These are phyloP conservation scores for Aspergillus viridinutans DNA, from an alignment of 2,329 filamentous ascomycete species.

Conservation along the genomic window DNA sequence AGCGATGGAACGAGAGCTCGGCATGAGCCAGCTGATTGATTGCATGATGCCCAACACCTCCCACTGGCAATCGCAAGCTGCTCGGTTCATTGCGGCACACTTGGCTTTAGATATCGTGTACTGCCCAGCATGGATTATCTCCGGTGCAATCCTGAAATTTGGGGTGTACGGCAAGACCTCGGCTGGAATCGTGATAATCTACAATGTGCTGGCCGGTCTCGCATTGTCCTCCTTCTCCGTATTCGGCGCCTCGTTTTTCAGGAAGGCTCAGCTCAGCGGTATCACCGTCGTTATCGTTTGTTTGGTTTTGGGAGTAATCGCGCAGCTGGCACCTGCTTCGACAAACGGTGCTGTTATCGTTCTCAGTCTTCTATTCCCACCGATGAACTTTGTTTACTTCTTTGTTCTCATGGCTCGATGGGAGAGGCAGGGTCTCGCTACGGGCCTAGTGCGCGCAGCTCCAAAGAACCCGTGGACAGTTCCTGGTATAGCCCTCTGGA, in stretches of 20 bases:
- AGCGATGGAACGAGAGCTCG: slow-evolving; percentile 77
- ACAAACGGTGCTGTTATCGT: slow-evolving; percentile 62
- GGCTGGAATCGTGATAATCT: slow-evolving; percentile 63
- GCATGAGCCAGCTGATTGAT: slow-evolving; percentile 84
- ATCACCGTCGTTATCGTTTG: slow-evolving; percentile 70
- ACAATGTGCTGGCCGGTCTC: slow-evolving; percentile 71
- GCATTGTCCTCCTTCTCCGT: slow-evolving; percentile 76
- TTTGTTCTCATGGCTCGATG: slow-evolving; percentile 71
- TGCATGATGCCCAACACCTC: slow-evolving; percentile 79
- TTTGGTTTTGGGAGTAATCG: slow-evolving; percentile 73
- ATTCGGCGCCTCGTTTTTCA: slow-evolving; percentile 78
- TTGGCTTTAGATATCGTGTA: slow-evolving; percentile 77
- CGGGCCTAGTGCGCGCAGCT: slow-evolving; percentile 59
- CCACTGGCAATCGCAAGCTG: slow-evolving; percentile 72
- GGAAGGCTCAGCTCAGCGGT: slow-evolving; percentile 80
- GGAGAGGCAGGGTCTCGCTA: slow-evolving; percentile 58
- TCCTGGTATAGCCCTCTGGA: slow-evolving; percentile 71
- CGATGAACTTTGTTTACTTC: slow-evolving; percentile 85
- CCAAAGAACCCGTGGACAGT: slow-evolving; percentile 65
- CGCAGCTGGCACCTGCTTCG: slow-evolving; percentile 64
- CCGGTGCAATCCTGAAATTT: slow-evolving; percentile 58
- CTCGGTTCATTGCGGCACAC: slow-evolving; percentile 74
- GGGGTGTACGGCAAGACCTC: slow-evolving; percentile 65
- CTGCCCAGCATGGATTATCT: slow-evolving; percentile 75
- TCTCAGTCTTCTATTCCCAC: slow-evolving; percentile 73